Evolutionary conservation across 495 filamentous ascomycete species (phyloP).

Genomic region (Aspergillus coremiiformis): DNA sequence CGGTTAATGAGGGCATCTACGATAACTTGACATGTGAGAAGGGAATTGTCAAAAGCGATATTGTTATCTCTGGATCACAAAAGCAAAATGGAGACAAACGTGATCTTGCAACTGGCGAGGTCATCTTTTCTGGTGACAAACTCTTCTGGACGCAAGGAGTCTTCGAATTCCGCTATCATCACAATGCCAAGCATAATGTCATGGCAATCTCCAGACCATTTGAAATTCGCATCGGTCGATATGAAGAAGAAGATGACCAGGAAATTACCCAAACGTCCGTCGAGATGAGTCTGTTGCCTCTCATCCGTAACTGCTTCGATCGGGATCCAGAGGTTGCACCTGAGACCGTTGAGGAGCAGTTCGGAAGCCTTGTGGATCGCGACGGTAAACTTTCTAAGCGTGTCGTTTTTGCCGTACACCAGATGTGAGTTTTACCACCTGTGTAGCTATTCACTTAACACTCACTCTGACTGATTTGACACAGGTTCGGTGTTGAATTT

Average conservation of each 20-base stretch:
- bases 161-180: slow-evolving; percentile 96
- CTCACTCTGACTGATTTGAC: not conserved
- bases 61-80: slow-evolving; percentile 35
- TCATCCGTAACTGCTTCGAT: slow-evolving; percentile 88
- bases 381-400: slow-evolving; percentile 82
- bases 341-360: slow-evolving; percentile 67
- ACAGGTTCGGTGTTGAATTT: slow-evolving; percentile 89
- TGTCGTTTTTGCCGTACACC: slow-evolving; percentile 86
- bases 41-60: slow-evolving; percentile 68
- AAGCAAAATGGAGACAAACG: slow-evolving; percentile 40
- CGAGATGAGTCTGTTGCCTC: slow-evolving; percentile 68
- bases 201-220: slow-evolving; percentile 95
- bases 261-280: slow-evolving; percentile 50
- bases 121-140: slow-evolving; percentile 88
- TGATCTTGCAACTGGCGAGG: slow-evolving; percentile 56
- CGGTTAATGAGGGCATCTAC: slow-evolving; percentile 67
- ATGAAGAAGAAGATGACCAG: slow-evolving; percentile 54
- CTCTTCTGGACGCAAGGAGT: slow-evolving; percentile 93
- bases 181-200: slow-evolving; percentile 86
- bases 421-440: slow-evolving; percentile 53
- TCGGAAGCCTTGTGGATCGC: slow-evolving; percentile 72
- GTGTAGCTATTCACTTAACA: not conserved
- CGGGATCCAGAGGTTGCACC: slow-evolving; percentile 88
- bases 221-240: slow-evolving; percentile 73
- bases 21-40: slow-evolving; percentile 68